Base-by-base conservation (phyloP, 768 basidiomycete genomes). In the Kwoniella dejecticola region DNA sequence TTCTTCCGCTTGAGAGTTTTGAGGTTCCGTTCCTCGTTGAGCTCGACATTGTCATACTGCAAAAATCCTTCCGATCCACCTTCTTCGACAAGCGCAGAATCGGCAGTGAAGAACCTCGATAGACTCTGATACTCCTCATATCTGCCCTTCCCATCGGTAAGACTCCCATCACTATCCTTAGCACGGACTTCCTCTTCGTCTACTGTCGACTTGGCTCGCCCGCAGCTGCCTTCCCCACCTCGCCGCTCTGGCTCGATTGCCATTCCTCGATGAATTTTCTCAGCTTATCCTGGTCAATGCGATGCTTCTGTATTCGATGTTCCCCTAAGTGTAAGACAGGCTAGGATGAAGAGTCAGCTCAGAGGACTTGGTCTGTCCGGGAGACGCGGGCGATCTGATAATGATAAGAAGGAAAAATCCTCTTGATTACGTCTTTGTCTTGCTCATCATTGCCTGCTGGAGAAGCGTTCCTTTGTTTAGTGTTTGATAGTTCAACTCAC, bases 271-370 rank as follows among this genome's bases (percentile, higher is more conserved):
- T 38, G 19, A 58, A 30, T 27, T 59, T 60, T 44, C 59, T 60
- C 41, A 78, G 60, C 30, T 62, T 64, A 3, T 55, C 45, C 19
- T 52, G 30, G 54, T 78, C 65, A 5, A 78, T 69, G 6, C 75
- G 60, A 61, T 78, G 77, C 67, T 77, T 76, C 58, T 74, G 72
- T 12, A 78, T 59, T 21, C 69, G 62, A 31, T 67, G 48, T 3
- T 66, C 72, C 26, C 68, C 72, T 2, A 76, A 55, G 48, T 78
- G 77, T 12, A 78, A 65, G 12, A 78, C 71, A n/a, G 77, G 77
- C 77, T 78, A 52, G 19, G 31, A 33, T 19, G 15, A 26, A n/a
- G 1, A 21, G 56, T 41, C 53, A 44, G 38, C 38, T 38, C n/a
- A 42, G 31, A n/a, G n/a, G n/a, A n/a, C n/a, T n/a, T n/a, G n/a